phyloP scores from a whole-genome alignment of 2,329 filamentous ascomycete species.

The Xylariaceae sp. region DNA sequence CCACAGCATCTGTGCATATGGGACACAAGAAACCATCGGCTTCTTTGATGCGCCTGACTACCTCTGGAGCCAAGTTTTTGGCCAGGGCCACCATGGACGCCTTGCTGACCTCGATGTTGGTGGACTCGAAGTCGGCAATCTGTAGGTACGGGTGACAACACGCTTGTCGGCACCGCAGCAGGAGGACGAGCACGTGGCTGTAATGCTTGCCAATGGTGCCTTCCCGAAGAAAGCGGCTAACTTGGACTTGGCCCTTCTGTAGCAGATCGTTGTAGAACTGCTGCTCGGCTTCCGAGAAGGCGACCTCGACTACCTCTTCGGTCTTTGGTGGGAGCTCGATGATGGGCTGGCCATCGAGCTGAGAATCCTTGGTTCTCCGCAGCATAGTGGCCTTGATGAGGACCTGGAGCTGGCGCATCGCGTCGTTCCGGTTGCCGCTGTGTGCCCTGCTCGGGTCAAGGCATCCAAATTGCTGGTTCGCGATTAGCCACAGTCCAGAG shows the following conservation, averaged over 20 bases:
- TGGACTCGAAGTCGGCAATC: constrained; percentile 34
- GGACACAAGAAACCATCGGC: constrained; percentile 66
- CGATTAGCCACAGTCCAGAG: too few species aligned
- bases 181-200: constrained; percentile 67
- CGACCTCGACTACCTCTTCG: constrained; percentile 52
- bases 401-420: constrained; percentile 65
- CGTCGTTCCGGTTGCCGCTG: constrained; percentile 19
- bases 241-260: constrained; percentile 8
- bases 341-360: constrained; percentile 73
- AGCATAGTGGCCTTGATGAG: constrained; percentile 75
- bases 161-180: constrained; percentile 71
- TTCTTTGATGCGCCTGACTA: constrained; percentile 58
- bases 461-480: too few species aligned
- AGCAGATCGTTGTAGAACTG: constrained; percentile 57
- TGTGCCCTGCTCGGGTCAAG: too few species aligned
- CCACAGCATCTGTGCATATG: constrained; percentile 69
- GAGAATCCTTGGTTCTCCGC: constrained; percentile 71
- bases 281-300: constrained; percentile 59
- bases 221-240: constrained; percentile 12
- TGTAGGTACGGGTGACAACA: constrained; percentile 72
- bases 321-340: constrained; percentile 59
- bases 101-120: constrained; percentile 38
- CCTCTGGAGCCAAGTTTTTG: constrained; percentile 47
- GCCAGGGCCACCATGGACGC: constrained; percentile 37
- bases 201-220: constrained; percentile 59